Evolutionary conservation across 805 yeast genomes (phyloP).

Genomic region (Candida qinlingensis): DNA sequence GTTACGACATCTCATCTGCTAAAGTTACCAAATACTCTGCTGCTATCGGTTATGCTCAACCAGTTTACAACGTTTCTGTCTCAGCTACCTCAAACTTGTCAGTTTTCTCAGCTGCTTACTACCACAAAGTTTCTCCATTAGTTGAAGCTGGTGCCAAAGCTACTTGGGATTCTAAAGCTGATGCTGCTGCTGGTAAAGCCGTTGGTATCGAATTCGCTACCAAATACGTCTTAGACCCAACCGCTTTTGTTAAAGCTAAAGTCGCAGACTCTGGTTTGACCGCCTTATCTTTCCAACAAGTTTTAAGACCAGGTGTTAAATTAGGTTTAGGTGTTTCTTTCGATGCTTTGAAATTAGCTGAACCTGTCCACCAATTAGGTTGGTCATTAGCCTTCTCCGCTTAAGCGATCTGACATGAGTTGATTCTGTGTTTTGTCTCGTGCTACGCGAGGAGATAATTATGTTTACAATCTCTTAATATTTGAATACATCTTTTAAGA

Average conservation of each 20-base stretch:
- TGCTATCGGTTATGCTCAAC: conserved; percentile 88
- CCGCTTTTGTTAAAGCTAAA: conserved; percentile 94
- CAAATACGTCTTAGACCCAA: conserved; percentile 82
- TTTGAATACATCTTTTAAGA: background rate
- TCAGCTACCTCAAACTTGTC: conserved; percentile 82
- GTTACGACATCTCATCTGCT: conserved; percentile 92
- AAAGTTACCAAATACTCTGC: conserved; percentile 90
- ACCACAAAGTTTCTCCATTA: conserved; percentile 86
- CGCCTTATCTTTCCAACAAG: conserved; percentile 90
- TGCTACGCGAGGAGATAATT: background rate
- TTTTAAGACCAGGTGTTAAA: conserved; percentile 92
- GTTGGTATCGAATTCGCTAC: conserved; percentile 95
- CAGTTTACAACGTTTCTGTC: conserved; percentile 75
- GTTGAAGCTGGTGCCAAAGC: conserved; percentile 99
- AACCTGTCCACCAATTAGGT: conserved; percentile 98
- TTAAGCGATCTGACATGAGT: conserved; percentile 31
- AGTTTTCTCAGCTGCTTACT: conserved; percentile 91
- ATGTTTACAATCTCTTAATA: background rate
- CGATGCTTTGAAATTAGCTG: conserved; percentile 91
- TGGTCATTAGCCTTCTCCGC: conserved; percentile 90
- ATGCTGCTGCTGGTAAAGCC: conserved; percentile 62
- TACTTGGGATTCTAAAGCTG: conserved; percentile 78
- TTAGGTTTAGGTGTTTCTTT: conserved; percentile 96
- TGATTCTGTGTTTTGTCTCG: background rate
- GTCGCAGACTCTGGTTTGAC: conserved; percentile 94